phyloP scores from a whole-genome alignment of 352 stramenopile species.

The Phytophthora pistaciae region DNA sequence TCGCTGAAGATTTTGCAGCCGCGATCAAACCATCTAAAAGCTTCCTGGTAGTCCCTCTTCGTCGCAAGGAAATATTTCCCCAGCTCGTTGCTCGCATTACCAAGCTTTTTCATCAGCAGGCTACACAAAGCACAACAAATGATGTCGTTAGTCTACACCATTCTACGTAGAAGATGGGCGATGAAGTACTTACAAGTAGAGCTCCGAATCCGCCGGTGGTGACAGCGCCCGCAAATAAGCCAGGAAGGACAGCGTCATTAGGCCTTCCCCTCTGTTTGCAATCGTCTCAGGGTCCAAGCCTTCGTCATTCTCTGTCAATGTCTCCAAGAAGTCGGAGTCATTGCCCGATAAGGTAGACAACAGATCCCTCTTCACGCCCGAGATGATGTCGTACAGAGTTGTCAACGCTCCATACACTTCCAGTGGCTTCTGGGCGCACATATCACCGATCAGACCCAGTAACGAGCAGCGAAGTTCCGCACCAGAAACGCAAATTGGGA shows the following conservation, averaged over 20 bases:
- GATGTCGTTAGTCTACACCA: constrained; percentile 20
- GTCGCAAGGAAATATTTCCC: constrained; percentile 73
- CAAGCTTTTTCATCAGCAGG: constrained; percentile 87
- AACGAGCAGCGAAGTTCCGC: constrained; percentile 70
- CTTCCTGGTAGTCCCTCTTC: constrained; percentile 55
- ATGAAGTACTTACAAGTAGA: constrained; percentile 79
- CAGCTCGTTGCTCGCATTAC: constrained; percentile 87
- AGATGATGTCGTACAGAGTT: constrained; percentile 56
- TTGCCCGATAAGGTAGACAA: constrained; percentile 22
- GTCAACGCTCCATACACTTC: constrained; percentile 30
- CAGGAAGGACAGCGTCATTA: constrained; percentile 70
- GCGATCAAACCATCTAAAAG: constrained; percentile 83
- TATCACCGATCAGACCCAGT: constrained; percentile 74
- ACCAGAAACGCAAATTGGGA: constrained; percentile 52
- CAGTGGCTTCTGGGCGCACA: constrained; percentile 57
- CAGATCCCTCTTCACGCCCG: constrained; percentile 49
- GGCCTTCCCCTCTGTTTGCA: constrained; percentile 26
- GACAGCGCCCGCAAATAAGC: constrained; percentile 74
- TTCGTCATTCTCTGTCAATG: constrained; percentile 9
- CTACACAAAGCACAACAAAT: constrained; percentile 41
- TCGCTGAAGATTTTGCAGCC: constrained; percentile 83
- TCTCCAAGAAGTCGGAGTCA: constrained; percentile 19
- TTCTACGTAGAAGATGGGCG: background rate
- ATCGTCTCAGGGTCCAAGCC: constrained; percentile 8
- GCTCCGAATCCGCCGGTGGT: constrained; percentile 71